Evolutionary conservation across 768 basidiomycete species (phyloP).

Genomic region (Panus rudis): DNA sequence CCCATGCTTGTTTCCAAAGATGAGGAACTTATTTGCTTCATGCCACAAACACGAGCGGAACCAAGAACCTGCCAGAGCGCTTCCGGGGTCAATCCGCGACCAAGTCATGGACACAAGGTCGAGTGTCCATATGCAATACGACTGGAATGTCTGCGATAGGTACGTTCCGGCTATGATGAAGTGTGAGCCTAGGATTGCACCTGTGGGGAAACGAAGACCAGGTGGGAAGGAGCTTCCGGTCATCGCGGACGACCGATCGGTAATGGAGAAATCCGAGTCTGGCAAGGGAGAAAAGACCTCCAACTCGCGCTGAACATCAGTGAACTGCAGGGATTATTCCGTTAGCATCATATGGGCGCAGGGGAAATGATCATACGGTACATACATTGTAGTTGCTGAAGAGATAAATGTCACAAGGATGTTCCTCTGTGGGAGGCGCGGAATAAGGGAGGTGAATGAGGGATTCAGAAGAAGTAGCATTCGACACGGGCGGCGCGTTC

Average conservation of each 20-base stretch:
- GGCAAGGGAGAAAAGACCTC: conserved; percentile 84
- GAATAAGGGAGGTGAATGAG: conserved; percentile 75
- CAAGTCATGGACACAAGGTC: conserved; percentile 78
- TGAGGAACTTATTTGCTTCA: conserved; percentile 75
- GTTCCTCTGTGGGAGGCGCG: conserved; percentile 58
- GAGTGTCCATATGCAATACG: conserved; percentile 95
- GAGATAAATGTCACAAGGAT: conserved; percentile 80
- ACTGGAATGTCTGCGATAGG: conserved; percentile 88
- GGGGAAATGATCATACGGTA: conserved; percentile 8
- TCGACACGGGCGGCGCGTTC: conserved; percentile 31
- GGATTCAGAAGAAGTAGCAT: conserved; percentile 51
- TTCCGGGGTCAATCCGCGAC: conserved; percentile 85
- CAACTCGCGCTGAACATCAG: conserved; percentile 91
- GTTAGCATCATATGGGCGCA: conserved; percentile 2
- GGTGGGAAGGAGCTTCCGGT: conserved; percentile 79
- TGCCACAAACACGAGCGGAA: conserved; percentile 88
- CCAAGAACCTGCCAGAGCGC: conserved; percentile 89
- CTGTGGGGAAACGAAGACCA: conserved; percentile 92
- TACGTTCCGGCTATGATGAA: conserved; percentile 95
- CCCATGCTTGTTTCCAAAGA: conserved; percentile 86
- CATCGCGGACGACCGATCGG: conserved; percentile 80
- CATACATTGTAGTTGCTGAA: conserved; percentile 96
- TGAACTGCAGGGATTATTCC: conserved; percentile 51
- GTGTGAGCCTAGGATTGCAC: conserved; percentile 83
- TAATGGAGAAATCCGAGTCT: conserved; percentile 66